Evolutionary conservation across 495 filamentous ascomycete species (phyloP), one percentile per base, ranked within the genome.

Genomic region (Xylona heveae): DNA sequence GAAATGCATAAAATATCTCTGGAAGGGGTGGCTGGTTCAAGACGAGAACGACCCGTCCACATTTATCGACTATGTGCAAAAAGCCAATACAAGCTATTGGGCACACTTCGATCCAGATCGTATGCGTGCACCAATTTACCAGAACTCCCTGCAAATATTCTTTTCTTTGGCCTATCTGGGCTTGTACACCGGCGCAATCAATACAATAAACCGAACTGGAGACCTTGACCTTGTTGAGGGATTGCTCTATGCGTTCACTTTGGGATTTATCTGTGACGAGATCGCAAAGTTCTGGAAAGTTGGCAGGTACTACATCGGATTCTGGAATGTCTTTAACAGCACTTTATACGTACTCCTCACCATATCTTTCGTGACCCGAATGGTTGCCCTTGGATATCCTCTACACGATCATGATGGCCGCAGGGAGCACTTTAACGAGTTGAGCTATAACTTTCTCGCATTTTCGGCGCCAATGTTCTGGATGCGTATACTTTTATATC

Each of bases 401-500:
- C 24, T 57, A 0, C 46, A 51, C 1, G 52, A 54, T 3, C 60
- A 65, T 34, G 51, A 47, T 16, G 33, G 42, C 1, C 39, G 61
- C 21, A 66, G 84, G n/a, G 48, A 55, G 20, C 48, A 64, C 19
- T 78, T 70, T 53, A 92, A 92, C 47, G 55, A 68, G 28, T 50
- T 94, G 15, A 78, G 71, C 42, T 97, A 97, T 53, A 85, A 92
- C 55, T 91, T 94, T 50, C 45, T 75, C 18, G 85, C 88, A 4
- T 90, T 93, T 48, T 68, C 71, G 12, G 82, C 85, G 0, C 88
- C 88, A 1, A 83, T 97, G 80, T 93, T 97, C 51, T 97, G 88
- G 88, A 70, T 72, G 43, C 78, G 88, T 10, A 64, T 97, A 44
- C 61, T 95, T 36, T 69, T 97, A 5, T 97, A 91, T 46, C 64